These are phyloP conservation scores for Rhazya stricta DNA, from an alignment of 257 asterid species.

Conservation along the genomic window DNA sequence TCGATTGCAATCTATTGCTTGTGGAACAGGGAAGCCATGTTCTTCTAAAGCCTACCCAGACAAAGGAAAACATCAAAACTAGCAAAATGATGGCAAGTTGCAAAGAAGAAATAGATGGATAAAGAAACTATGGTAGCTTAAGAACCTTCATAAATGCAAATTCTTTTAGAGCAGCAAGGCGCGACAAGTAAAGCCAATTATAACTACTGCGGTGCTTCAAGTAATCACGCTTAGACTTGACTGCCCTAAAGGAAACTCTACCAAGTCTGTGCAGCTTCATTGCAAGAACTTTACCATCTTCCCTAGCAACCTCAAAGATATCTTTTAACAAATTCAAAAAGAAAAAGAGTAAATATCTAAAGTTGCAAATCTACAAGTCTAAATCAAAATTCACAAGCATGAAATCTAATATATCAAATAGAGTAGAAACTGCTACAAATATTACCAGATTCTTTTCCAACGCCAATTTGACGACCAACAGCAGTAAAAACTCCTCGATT, in stretches of 20 bases:
- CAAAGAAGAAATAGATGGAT: slow-evolving; percentile 1
- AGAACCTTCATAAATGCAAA: slow-evolving; percentile 96
- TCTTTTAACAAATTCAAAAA: slow-evolving; percentile 33
- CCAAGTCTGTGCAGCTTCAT: slow-evolving; percentile 98
- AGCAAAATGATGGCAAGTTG: background rate
- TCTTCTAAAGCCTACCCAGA: slow-evolving; percentile 74
- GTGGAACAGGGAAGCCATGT: slow-evolving; percentile 92
- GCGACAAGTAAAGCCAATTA: slow-evolving; percentile 90
- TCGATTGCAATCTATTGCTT: slow-evolving; percentile 92
- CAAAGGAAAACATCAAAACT: slow-evolving; percentile 11
- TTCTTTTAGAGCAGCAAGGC: slow-evolving; percentile 98
- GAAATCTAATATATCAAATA: background rate
- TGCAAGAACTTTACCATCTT: slow-evolving; percentile 91
- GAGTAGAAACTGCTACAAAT: slow-evolving; percentile 10
- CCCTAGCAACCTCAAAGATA: slow-evolving; percentile 92
- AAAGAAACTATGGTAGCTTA: background rate
- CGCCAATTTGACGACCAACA: slow-evolving; percentile 98
- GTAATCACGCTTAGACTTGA: slow-evolving; percentile 94
- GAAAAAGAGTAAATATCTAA: slow-evolving; percentile 1
- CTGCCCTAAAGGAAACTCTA: slow-evolving; percentile 91
- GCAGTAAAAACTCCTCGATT: slow-evolving; percentile 83
- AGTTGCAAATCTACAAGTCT: background rate
- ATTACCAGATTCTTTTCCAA: slow-evolving; percentile 95
- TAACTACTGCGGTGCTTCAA: slow-evolving; percentile 92
- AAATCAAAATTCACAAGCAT: slow-evolving; percentile 10